Base-by-base conservation (phyloP, 352 stramenopile species). In the Globisporangium acanthophoron region DNA sequence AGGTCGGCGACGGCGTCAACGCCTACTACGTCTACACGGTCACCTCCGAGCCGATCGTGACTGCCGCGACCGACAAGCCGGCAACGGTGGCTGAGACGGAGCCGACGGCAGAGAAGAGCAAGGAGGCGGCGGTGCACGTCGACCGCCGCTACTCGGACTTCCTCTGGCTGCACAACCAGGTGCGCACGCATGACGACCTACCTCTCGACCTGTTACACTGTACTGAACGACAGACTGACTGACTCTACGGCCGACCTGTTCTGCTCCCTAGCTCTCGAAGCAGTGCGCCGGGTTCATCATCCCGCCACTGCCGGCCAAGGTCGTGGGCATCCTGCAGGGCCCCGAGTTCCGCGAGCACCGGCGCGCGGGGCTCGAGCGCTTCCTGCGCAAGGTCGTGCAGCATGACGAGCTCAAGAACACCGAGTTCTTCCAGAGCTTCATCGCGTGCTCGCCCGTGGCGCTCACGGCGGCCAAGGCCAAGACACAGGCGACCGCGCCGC, bases 111-210 rank as follows among this genome's bases (percentile, higher is more conserved):
- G 27, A 54, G 7, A 5, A 15, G 15, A 53, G 40, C 33, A 35
- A 15, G 20, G 35, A 24, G 18, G 43, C n/a, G 41, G 60, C 67
- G 24, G 24, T 27, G 9, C 56, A 78, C 29, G 84, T 94, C n/a
- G 81, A 94, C 58, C 80, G 81, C 40, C 81, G 84, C 48, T 94
- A 92, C 70, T 90, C 80, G 59, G 84, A 94, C 67, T 94, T 94
- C 65, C 69, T 89, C 35, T 94, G 84, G 84, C 68, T 94, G 46
- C 81, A 94, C 66, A 67, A 80, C 45, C 78, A 88, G 66, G 60
- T 80, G 46, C 20, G 41, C 29, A 8, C 12, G 9, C 43, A 4
- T 27, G 8, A 7, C 41, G 16, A 16, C 8, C 20, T 24, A 24
- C 1, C 11, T 16, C 41, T 20, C 3, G 0, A 11, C 39, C 8